Base-by-base conservation (phyloP, 176 grass and related monocot genomes). In the Calamus simplicifolius region DNA sequence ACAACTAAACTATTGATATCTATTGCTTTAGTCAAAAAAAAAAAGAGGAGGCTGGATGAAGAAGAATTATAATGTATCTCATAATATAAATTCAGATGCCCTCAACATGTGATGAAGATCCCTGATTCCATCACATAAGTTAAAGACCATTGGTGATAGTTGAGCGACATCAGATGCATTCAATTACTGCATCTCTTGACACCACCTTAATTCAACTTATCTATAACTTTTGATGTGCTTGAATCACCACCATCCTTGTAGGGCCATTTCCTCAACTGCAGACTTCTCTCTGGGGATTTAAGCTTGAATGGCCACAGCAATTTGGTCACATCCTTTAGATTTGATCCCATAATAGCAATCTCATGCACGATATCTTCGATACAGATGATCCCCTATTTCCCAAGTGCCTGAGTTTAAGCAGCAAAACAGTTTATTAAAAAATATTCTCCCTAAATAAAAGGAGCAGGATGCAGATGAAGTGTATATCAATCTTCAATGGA, bases 241-340 rank as follows among this genome's bases (percentile, higher is more conserved):
- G 87, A 58, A 70, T 90, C 87, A 2, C 82, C 87, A 8, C 82
- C 87, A n/a, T 79, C 73, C 71, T 90, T 85, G 72, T 59, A 85
- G 10, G 75, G 68, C 27, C 67, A 85, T 64, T 73, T 79, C 79
- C 85, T 90, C 78, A 85, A 67, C 48, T 66, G 78, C 12, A 90
- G 59, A 59, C 75, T 63, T 49, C 87, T 76, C 60, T 90, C 87
- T 16, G 87, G 87, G 17, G 82, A 85, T 54, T 90, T 90, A 55
- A 90, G 87, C 51, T 62, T 90, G 23, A 90, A 60, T 5, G 87
- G 87, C 79, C 74, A 76, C 48, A 90, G 75, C 57, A 90, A 90
- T 12, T 1, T 66, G 0, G 68, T 27, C 16, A 77, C 79, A 51
- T 90, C 72, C n/a, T 49, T 75, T 10, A 90, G 82, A 83, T 90